A percentile compares a stretch with the other conserved stretches of the same genome.
These are phyloP conservation scores for Suillus alpinus DNA, from an alignment of 768 basidiomycete species.

Conservation along the genomic window DNA sequence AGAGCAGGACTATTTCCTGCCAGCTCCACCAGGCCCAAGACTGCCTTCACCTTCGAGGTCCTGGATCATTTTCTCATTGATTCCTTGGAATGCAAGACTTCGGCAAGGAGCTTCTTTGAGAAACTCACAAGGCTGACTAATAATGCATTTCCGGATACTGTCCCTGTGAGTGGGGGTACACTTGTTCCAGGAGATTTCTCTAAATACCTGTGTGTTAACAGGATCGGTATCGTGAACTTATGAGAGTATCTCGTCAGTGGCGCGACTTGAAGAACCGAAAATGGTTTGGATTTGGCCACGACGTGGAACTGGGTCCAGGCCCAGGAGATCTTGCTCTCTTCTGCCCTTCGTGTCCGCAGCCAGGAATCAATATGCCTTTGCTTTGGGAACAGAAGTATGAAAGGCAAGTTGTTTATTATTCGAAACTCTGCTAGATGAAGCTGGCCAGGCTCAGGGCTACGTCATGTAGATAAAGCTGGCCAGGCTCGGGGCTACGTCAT, in stretches of 20 bases:
- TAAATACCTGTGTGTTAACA: not conserved
- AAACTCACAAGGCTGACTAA: constrained; percentile 9
- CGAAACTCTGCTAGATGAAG: not conserved
- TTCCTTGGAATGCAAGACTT: constrained; percentile 14
- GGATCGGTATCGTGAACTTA: constrained; percentile 13
- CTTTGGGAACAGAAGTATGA: constrained; percentile 17
- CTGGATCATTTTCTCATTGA: constrained; percentile 7
- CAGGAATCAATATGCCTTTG: constrained; percentile 21
- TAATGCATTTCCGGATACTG: not conserved
- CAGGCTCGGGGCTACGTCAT: too few relatives aligned
- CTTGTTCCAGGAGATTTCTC: not conserved
- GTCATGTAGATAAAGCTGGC: too few relatives aligned
- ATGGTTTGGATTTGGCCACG: constrained; percentile 12
- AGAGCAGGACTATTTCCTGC: constrained; percentile 4
- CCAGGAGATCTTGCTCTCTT: constrained; percentile 17
- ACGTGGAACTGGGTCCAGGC: not conserved
- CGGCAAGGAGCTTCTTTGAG: constrained; percentile 10
- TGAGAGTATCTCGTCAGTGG: constrained; percentile 6
- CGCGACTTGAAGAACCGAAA: constrained; percentile 2
- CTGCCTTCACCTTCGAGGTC: constrained; percentile 8
- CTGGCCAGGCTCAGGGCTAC: not conserved
- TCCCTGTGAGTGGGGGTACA: not conserved
- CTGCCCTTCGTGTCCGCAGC: constrained; percentile 28
- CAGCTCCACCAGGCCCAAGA: constrained; percentile 1
- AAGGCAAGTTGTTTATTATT: constrained; percentile 1